A percentile compares a stretch with the other conserved stretches of the same genome.
Conservation (phyloP, 2,329 filamentous ascomycete species). For the Ophiocordyceps sinensis region DNA sequence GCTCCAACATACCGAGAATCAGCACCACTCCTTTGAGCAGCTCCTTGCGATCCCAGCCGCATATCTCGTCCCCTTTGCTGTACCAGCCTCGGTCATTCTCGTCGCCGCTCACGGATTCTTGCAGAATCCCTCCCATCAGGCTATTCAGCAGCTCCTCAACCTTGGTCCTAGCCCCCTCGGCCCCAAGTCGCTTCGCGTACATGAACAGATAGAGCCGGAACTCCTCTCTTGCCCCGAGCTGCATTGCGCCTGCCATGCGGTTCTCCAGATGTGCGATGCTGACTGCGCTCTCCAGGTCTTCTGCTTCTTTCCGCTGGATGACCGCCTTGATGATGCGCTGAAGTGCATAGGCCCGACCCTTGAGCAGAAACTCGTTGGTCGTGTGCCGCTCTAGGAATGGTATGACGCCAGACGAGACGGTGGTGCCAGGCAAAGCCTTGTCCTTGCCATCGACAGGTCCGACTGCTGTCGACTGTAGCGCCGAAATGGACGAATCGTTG, state of each 20-base stretch:
- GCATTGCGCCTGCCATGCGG: conserved; percentile 74
- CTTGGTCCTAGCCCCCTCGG: conserved; percentile 74
- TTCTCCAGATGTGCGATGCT: conserved; percentile 95
- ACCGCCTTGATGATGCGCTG: conserved; percentile 84
- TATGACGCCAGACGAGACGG: conserved; percentile 80
- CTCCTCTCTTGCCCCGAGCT: conserved; percentile 75
- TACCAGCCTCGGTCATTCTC: conserved; percentile 44
- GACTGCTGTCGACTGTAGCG: conserved; percentile 58
- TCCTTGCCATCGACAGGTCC: conserved; percentile 34
- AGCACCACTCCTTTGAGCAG: conserved; percentile 82
- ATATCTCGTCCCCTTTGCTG: conserved; percentile 56
- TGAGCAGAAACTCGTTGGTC: conserved; percentile 80
- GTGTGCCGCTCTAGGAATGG: conserved; percentile 89
- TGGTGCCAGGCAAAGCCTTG: conserved; percentile 31
- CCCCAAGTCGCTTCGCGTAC: conserved; percentile 92
- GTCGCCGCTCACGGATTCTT: conserved; percentile 36
- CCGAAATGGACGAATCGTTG: conserved; percentile 76
- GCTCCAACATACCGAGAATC: conserved; percentile 60
- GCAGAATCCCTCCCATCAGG: conserved; percentile 58
- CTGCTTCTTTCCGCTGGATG: conserved; percentile 78
- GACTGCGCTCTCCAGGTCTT: conserved; percentile 79
- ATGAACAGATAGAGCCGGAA: conserved; percentile 93
- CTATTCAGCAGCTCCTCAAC: conserved; percentile 83
- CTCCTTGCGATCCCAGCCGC: conserved; percentile 82
- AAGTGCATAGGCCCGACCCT: conserved; percentile 80